Percentiles rank a stretch among this genome's conserved stretches.
Evolutionary conservation across 2,329 filamentous ascomycete species (phyloP).

Genomic region (Cladosporium sp.): DNA sequence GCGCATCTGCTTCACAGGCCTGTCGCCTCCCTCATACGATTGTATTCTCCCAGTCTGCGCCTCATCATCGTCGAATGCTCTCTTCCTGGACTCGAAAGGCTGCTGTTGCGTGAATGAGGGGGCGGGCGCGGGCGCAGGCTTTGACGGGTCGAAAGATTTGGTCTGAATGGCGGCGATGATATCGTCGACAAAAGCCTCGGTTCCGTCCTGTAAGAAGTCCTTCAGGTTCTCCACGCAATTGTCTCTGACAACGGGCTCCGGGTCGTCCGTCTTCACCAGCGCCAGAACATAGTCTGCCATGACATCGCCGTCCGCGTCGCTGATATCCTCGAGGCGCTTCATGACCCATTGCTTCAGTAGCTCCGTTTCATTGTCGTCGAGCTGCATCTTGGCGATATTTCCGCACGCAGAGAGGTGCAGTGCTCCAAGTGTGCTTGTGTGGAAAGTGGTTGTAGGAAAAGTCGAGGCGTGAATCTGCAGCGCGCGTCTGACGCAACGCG

Average conservation of each 20-base stretch:
- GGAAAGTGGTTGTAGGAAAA: neutral
- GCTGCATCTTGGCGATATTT: conserved; percentile 39
- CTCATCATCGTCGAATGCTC: conserved; percentile 50
- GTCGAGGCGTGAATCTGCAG: neutral
- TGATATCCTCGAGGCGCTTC: conserved; percentile 66
- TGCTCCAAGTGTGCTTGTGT: too few species aligned
- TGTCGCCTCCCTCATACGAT: conserved; percentile 29
- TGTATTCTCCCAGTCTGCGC: conserved; percentile 28
- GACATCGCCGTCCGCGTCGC: conserved; percentile 73
- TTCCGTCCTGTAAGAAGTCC: conserved; percentile 67
- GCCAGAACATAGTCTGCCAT: conserved; percentile 81
- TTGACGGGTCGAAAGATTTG: conserved; percentile 38
- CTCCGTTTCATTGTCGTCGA: conserved; percentile 48
- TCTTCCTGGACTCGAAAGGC: conserved; percentile 44
- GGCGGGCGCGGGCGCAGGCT: conserved; percentile 16
- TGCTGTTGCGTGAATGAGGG: conserved; percentile 16
- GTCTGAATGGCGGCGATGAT: conserved; percentile 60
- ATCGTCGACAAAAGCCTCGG: conserved; percentile 60
- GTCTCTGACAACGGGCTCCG: conserved; percentile 56
- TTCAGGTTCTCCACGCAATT: conserved; percentile 66
- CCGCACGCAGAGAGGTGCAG: neutral
- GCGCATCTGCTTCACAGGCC: conserved; percentile 55
- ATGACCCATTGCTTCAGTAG: conserved; percentile 71
- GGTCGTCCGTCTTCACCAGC: conserved; percentile 64
- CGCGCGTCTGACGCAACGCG: neutral